Base-by-base conservation (phyloP, 306 rosid genomes). In the Amphicarpaea edgeworthii region DNA sequence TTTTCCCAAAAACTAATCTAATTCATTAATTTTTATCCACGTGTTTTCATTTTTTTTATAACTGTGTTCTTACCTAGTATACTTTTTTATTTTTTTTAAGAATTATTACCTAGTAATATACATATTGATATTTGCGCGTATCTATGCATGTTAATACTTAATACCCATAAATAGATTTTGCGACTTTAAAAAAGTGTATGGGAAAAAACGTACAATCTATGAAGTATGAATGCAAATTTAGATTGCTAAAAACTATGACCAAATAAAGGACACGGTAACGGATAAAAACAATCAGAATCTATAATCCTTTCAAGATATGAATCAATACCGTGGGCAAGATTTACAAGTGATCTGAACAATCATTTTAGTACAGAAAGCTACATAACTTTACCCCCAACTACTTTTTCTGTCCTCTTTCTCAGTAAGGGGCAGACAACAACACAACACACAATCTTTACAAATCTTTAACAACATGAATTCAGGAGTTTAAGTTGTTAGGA, bases 401-500 rank as follows among this genome's bases (percentile, higher is more conserved):
- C 45, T 68, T 69, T 17, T 53, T 45, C 41, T 45, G 10, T 63
- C 30, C 9, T 42, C 59, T 63, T 30, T 34, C 40, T 41, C 53
- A 19, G 34, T 58, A 32, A 8, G 71, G 11, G 40, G 70, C 67
- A 34, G 9, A 9, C 7, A 30, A 46, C 34, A 57, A 72, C 78
- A 67, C 21, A 65, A 21, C 61, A 54, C 53, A 45, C 82, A 38
- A 26, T 6, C 59, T 63, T 75, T 11, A 57, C 10, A 59, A 69
- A 73, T 65, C 41, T 66, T 10, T 23, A 34, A 68, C 55, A 60
- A 73, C 62, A 65, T 16, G 46, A 82, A 47, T 15, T 51, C 17
- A 57, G 21, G 37, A 78, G 72, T 76, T 62, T 83, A 95, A 2
- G 99, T 92, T 32, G 98, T 95, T 69, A 95, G 58, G 32, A 81